Evolutionary conservation across 148 eudicot genomes (phyloP).

Genomic region (Rhododendron vialii): DNA sequence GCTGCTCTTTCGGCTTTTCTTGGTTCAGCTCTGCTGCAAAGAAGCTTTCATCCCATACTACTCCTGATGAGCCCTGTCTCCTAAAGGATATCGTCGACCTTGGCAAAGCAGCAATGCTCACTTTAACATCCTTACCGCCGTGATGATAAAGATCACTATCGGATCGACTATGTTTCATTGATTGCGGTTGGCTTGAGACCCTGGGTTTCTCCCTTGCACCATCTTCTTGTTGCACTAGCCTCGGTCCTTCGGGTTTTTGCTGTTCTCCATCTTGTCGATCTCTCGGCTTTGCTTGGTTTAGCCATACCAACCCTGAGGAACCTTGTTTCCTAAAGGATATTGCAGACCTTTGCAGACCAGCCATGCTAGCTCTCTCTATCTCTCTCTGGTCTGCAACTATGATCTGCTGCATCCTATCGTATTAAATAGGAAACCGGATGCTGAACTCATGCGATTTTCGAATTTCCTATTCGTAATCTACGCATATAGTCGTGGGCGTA

Average conservation of each 20-base stretch:
- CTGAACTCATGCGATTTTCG: background rate
- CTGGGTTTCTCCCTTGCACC: background rate
- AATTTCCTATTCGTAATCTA: background rate
- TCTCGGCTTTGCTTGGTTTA: slow-evolving; percentile 15
- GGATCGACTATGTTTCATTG: slow-evolving; percentile 21
- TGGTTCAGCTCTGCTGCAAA: background rate
- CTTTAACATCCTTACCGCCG: slow-evolving; percentile 32
- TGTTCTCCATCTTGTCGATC: slow-evolving; percentile 9
- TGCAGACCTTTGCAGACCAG: slow-evolving; percentile 60
- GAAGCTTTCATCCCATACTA: background rate
- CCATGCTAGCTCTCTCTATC: slow-evolving; percentile 32
- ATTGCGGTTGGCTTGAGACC: background rate
- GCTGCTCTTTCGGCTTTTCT: background rate
- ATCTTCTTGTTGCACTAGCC: background rate
- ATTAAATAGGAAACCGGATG: slow-evolving; percentile 6
- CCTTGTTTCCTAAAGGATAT: slow-evolving; percentile 66
- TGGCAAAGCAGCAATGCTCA: background rate
- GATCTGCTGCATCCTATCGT: background rate
- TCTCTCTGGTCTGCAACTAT: background rate
- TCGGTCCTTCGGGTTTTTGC: background rate
- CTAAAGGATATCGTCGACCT: background rate
- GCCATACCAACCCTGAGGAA: slow-evolving; percentile 65
- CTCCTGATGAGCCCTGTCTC: background rate
- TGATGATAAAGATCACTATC: slow-evolving; percentile 26
- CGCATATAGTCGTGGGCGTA: background rate